Evolutionary conservation across 2,329 filamentous ascomycete genomes (phyloP), one percentile per base, ranked within the genome.

Genomic region (Aspergillus udagawae): DNA sequence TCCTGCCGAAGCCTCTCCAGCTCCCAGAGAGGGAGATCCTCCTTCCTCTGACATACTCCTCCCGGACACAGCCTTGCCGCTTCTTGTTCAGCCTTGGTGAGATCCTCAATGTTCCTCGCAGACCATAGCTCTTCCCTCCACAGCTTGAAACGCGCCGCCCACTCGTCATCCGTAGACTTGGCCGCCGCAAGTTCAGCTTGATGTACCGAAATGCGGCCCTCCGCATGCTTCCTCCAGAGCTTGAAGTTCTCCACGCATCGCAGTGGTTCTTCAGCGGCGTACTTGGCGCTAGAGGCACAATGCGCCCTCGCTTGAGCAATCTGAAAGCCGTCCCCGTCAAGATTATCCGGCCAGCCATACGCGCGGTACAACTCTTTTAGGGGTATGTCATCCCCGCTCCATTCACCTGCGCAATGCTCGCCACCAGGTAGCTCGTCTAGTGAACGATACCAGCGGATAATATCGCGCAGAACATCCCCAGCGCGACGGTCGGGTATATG

Each of bases 331-430:
- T 61, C 55, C n/a, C 63, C 60, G 25, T 65, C 53, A 42, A 65
- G 63, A 3, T 54, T 28, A 29, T 58, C 58, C 10, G 58, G 62
- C 63, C 65, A 65, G n/a, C 63, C 62, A 21, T 60, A 9, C 38
- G 38, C 47, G 17, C 20, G 52, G 42, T 58, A 62, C 51, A 60
- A 20, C 5, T 5, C 49, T 28, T 49, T 53, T 20, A 58, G 28
- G 7, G 54, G 38, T 27, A 53, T 21, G 23, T 54, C 44, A 4
- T 28, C 5, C 29, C 32, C 5, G 3, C 32, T 25, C 57, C 57
- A 56, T 12, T 44, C 44, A 17, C n/a, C 4, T 17, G 35, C 20
- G 5, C 49, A 32, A 4, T 55, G 8, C n/a, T 59, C 25, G 14
- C 49, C 27, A 12, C 45, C 50, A 12, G 63, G 63, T 12, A 64